Conservation (phyloP, 495 filamentous ascomycete genomes). For the Friedmanniomyces simplex region DNA sequence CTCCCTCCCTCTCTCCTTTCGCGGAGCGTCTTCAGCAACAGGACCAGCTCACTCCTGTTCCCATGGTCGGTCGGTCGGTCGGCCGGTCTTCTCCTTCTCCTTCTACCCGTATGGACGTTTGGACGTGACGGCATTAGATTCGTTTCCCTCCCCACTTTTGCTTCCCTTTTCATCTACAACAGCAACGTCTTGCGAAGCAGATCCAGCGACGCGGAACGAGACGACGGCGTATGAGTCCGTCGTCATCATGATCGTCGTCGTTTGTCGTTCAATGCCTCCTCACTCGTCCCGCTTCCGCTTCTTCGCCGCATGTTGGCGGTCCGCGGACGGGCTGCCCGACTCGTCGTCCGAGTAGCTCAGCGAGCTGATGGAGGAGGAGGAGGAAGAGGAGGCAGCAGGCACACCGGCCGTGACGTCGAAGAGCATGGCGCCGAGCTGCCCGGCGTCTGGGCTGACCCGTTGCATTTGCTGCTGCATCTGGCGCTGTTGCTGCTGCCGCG, state of each 20-base stretch:
- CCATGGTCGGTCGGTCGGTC: too few species aligned
- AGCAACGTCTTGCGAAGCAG: too few species aligned
- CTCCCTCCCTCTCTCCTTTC: background rate
- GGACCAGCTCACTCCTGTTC: background rate
- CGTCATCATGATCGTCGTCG: too few species aligned
- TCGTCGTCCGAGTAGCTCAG: conserved; percentile 44
- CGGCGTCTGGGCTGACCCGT: conserved; percentile 16
- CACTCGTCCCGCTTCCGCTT: conserved; percentile 62
- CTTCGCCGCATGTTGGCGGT: conserved; percentile 48
- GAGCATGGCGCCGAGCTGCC: conserved; percentile 22
- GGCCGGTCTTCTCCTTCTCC: background rate
- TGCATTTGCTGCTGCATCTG: background rate
- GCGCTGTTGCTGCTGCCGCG: background rate
- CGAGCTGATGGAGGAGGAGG: conserved; percentile 43
- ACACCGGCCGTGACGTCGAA: conserved; percentile 36
- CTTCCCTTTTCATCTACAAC: background rate
- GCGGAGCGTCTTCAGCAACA: background rate
- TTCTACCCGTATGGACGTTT: too few species aligned
- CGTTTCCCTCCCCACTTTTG: too few species aligned
- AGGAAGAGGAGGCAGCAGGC: conserved; percentile 39
- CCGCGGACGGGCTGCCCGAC: conserved; percentile 35
- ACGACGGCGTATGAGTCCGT: too few species aligned
- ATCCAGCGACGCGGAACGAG: too few species aligned
- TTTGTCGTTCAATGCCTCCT: too few species aligned
- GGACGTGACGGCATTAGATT: conserved; percentile 5